Conservation (phyloP, 768 basidiomycete species). For the Clavulina sp. region DNA sequence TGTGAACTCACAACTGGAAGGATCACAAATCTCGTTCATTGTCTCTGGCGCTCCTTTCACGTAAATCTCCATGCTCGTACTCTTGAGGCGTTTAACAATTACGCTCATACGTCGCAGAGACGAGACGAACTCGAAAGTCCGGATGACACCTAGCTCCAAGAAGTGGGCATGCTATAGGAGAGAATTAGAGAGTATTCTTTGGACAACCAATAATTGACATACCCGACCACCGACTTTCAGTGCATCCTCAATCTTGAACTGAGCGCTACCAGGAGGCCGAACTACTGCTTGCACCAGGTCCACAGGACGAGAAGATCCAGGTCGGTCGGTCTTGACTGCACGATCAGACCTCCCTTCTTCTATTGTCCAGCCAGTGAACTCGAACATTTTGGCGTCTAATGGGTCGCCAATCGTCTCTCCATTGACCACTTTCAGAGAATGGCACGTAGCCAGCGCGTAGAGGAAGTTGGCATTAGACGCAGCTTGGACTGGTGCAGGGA, state of each 20-base stretch:
- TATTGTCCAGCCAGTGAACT: conserved; percentile 87
- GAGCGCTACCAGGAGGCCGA: conserved; percentile 81
- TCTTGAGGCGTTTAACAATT: conserved; percentile 86
- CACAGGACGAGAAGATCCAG: conserved; percentile 42
- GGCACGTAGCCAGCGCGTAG: conserved; percentile 89
- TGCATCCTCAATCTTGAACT: conserved; percentile 86
- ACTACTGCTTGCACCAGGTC: conserved; percentile 94
- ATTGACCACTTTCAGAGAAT: conserved; percentile 82
- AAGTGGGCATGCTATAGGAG: conserved; percentile 75
- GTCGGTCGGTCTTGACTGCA: conserved; percentile 21
- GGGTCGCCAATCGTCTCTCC: conserved; percentile 88
- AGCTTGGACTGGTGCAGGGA: conserved; percentile 32
- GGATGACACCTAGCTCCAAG: conserved; percentile 87
- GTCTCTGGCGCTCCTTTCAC: conserved; percentile 99
- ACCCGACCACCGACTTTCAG: conserved; percentile 71
- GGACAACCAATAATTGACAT: conserved; percentile 9
- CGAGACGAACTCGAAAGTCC: conserved; percentile 93
- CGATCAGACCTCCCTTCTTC: conserved; percentile 84
- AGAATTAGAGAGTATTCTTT: conserved; percentile 7
- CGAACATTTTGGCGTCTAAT: conserved; percentile 94
- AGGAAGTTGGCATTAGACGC: conserved; percentile 64
- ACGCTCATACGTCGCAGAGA: conserved; percentile 91
- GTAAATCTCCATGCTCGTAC: conserved; percentile 90
- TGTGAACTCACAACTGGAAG: conserved; percentile 55
- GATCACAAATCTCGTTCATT: conserved; percentile 89